Evolutionary conservation across 768 basidiomycete genomes (phyloP).

Genomic region (Pleurotus cornucopiae): DNA sequence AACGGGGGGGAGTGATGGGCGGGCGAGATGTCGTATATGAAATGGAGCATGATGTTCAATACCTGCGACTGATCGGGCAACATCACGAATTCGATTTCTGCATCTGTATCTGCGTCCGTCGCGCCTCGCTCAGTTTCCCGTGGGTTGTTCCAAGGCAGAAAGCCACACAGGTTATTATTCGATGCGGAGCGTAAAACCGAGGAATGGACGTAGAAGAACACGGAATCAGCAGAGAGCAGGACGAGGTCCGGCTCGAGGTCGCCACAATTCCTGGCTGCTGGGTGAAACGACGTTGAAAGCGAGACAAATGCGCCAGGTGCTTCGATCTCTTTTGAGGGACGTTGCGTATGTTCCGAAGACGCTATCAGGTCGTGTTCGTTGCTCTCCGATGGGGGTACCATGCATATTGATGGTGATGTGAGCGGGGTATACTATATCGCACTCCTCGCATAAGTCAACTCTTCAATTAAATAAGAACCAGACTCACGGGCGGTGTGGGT

Average conservation of each 20-base stretch:
- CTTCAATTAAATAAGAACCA: not conserved
- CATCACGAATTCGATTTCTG: not conserved
- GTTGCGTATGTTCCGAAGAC: too few relatives aligned
- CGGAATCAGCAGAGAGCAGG: conserved; percentile 1
- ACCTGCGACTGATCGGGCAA: not conserved
- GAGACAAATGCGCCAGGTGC: not conserved
- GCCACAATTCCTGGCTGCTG: not conserved
- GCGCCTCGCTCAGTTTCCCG: not conserved
- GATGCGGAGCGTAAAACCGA: not conserved
- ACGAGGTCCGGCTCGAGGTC: not conserved
- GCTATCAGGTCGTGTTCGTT: not conserved
- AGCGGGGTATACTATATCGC: too few relatives aligned
- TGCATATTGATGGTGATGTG: not conserved
- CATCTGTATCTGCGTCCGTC: not conserved
- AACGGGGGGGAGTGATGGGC: not conserved
- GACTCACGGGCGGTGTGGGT: not conserved
- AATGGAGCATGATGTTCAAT: not conserved
- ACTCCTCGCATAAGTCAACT: not conserved
- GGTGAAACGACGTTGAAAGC: conserved; percentile 1
- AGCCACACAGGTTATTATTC: not conserved
- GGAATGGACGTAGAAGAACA: conserved; percentile 3
- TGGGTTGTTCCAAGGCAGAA: not conserved
- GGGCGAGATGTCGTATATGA: conserved; percentile 4
- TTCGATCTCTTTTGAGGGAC: not conserved
- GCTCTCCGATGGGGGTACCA: not conserved